Evolutionary conservation across 2,329 filamentous ascomycete genomes (phyloP), one percentile per base, ranked within the genome.

Genomic region (Exophiala bonariae): DNA sequence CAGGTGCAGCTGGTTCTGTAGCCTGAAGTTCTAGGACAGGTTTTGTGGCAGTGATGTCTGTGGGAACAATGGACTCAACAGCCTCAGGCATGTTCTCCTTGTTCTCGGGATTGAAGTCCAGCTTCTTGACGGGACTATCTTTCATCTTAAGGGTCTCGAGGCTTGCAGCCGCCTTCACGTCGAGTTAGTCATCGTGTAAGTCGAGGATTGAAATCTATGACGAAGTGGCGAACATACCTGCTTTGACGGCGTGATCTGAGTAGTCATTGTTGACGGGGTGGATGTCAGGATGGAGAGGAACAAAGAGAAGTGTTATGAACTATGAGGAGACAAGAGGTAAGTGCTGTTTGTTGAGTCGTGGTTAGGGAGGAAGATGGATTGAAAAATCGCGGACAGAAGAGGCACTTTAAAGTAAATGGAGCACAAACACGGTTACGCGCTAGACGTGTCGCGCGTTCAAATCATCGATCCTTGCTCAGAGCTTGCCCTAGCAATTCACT

Each of bases 121-220:
- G 81, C 80, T 95, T 95, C 85, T 96, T 96, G 56, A 86, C 75
- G 36, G 91, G 90, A 1, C 89, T 93, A 61, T 95, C 88, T 56
- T 68, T 75, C 83, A 96, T 95, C 75, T 92, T 95, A 69, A 97
- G 80, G 61, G 82, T 83, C 71, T 93, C 85, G 65, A 97, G 86
- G 62, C 84, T 89, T 64, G 88, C 85, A 63, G 90, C 87, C 76
- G 86, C 86, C 92, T 97, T 67, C 56, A 37, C 40, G 39, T 48
- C 31, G 53, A 52, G 41, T 60, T 73, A 68, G 69, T 70, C 67
- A 67, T 65, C 66, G 57, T 56, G 54, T 55, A 61, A 47, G 48
- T 60, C 44, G 38, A 55, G 65, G 61, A 62, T 67, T 59, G 52
- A 35, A 52, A 47, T 51, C 60, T 54, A 65, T 61, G 61, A 65